Evolutionary conservation across 1,139 yeast genomes (phyloP).

Genomic region (Candida sp.): DNA sequence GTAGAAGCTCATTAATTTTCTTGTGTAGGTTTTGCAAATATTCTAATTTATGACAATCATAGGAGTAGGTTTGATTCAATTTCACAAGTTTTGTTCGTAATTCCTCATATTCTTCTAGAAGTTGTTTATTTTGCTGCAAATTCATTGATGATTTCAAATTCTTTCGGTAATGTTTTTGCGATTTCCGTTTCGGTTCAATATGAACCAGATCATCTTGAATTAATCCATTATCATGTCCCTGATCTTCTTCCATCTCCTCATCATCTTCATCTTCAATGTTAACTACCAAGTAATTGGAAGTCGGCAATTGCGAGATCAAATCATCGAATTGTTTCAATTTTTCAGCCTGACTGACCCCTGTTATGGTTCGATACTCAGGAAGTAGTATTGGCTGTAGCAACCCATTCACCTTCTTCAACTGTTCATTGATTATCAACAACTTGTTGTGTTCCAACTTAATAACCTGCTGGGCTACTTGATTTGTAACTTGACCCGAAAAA

Average conservation of each 20-base stretch:
- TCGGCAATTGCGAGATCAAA: conserved; percentile 31
- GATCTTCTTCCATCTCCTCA: conserved; percentile 4
- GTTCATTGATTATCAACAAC: conserved; percentile 23
- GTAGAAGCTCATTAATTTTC: conserved; percentile 10
- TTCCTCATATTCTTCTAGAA: conserved; percentile 22
- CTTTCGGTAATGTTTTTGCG: conserved; percentile 6
- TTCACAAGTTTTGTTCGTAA: conserved; percentile 17
- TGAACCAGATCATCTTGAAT: conserved; percentile 1
- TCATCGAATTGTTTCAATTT: conserved; percentile 17
- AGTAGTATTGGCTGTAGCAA: conserved; percentile 27
- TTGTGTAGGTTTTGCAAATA: conserved; percentile 20
- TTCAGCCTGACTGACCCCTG: conserved; percentile 8
- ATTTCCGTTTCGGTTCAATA: background rate
- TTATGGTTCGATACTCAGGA: conserved; percentile 17
- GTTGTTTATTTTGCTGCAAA: conserved; percentile 5
- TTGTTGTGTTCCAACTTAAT: conserved; percentile 30
- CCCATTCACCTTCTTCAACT: conserved; percentile 17
- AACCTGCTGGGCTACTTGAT: conserved; percentile 35
- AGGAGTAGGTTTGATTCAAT: conserved; percentile 15
- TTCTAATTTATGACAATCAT: conserved; percentile 24
- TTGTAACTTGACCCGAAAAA: conserved; percentile 28
- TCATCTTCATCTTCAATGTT: conserved; percentile 6
- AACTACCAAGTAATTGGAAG: conserved; percentile 24
- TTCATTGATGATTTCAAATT: conserved; percentile 10
- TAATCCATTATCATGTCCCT: background rate